Percentiles rank a stretch among this genome's conserved stretches.
phyloP scores from a whole-genome alignment of 208 protist genomes.

The Acanthamoeba lenticulata region DNA sequence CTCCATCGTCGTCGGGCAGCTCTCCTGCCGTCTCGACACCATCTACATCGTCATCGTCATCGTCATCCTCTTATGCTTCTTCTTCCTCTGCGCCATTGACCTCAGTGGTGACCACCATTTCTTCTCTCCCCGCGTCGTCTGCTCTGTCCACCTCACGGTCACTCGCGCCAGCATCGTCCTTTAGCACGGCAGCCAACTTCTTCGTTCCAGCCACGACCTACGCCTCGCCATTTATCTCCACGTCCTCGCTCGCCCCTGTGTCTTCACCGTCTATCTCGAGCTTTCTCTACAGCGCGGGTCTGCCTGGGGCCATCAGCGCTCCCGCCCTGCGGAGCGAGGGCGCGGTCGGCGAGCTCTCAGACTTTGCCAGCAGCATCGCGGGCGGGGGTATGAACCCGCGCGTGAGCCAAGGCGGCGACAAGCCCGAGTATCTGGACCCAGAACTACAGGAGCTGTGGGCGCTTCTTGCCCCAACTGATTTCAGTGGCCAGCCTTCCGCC shows the following conservation, averaged over 20 bases:
- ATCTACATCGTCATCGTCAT: no score
- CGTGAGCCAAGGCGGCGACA: not conserved
- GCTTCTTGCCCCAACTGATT: not conserved
- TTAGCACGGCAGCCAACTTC: not conserved
- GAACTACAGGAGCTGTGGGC: slow-evolving; percentile 12
- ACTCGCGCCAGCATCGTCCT: not conserved
- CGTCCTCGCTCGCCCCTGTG: not conserved
- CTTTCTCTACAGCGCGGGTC: not conserved
- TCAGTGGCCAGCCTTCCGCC: no score
- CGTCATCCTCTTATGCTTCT: no score
- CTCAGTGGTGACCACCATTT: not conserved
- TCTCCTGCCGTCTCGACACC: no score
- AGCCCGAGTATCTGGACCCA: not conserved
- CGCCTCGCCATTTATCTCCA: not conserved
- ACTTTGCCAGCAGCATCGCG: not conserved
- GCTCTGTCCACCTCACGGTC: no score
- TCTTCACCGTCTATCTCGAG: not conserved
- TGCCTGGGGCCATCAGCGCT: not conserved
- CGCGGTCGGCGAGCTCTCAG: not conserved
- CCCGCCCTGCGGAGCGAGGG: no score
- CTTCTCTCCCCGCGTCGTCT: not conserved
- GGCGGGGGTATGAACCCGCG: not conserved
- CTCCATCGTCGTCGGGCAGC: not conserved
- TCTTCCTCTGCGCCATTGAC: no score
- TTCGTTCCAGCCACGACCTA: not conserved